Percentiles rank a stretch among this genome's conserved stretches.
Evolutionary conservation across 148 eudicot genomes (phyloP).

Genomic region (Arctostaphylos glauca): DNA sequence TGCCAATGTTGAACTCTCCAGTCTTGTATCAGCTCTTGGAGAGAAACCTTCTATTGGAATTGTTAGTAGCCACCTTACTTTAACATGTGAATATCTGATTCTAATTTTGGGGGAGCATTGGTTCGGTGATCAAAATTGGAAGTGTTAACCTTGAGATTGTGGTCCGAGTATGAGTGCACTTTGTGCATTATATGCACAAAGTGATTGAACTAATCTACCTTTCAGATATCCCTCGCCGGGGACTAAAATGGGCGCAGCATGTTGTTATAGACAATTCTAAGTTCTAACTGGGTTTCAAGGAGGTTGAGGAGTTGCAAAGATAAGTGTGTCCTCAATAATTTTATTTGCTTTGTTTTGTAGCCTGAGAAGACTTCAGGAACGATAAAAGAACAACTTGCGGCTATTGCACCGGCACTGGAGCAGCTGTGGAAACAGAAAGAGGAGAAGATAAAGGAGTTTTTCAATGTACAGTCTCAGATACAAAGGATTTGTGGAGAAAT

Average conservation of each 20-base stretch:
- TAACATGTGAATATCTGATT: not conserved
- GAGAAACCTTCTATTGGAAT: slow-evolving; percentile 69
- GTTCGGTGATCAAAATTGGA: not conserved
- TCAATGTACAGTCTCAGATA: slow-evolving; percentile 83
- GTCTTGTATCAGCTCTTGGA: slow-evolving; percentile 82
- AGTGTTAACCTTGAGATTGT: not conserved
- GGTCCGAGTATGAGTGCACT: not conserved
- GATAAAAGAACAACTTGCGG: slow-evolving; percentile 89
- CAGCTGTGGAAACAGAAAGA: slow-evolving; percentile 81
- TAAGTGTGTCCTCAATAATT: not conserved
- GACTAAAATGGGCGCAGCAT: not conserved
- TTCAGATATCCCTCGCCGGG: not conserved
- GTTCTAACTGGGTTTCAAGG: not conserved
- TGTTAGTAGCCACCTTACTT: slow-evolving; percentile 41
- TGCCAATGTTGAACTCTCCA: slow-evolving; percentile 73
- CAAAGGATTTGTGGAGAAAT: slow-evolving; percentile 87
- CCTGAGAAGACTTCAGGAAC: slow-evolving; percentile 92
- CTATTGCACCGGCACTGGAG: slow-evolving; percentile 85
- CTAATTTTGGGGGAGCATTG: not conserved
- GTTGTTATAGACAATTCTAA: not conserved
- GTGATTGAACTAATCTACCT: too few relatives aligned
- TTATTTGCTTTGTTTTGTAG: slow-evolving; percentile 41
- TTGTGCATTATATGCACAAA: not conserved
- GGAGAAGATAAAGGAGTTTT: slow-evolving; percentile 72
- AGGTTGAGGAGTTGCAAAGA: not conserved